These are phyloP conservation scores for Solanum infundibuliforme DNA, from an alignment of 257 asterid species.

Conservation along the genomic window DNA sequence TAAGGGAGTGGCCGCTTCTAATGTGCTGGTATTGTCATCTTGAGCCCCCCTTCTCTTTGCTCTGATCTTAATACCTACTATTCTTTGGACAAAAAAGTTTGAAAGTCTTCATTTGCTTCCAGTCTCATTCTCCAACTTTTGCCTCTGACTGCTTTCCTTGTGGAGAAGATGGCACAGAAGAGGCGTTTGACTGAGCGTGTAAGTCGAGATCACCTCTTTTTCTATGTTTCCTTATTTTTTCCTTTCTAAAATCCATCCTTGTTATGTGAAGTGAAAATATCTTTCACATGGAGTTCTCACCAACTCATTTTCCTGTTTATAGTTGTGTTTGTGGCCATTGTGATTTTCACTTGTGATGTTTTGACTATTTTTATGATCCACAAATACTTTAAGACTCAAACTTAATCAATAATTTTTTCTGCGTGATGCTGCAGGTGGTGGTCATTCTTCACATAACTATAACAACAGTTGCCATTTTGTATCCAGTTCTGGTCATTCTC, in stretches of 20 bases:
- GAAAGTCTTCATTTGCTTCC: slow-evolving; percentile 18
- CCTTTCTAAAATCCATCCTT: not conserved
- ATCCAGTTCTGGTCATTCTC: slow-evolving; percentile 81
- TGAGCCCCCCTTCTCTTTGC: not conserved
- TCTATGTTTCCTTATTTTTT: not conserved
- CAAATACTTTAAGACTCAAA: not conserved
- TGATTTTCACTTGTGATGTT: not conserved
- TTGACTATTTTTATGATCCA: not conserved
- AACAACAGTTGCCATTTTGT: slow-evolving; percentile 52
- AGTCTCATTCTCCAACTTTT: slow-evolving; percentile 79
- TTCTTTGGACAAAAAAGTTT: not conserved
- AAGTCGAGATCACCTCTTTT: slow-evolving; percentile 18
- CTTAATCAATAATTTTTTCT: not conserved
- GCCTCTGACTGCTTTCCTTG: slow-evolving; percentile 72
- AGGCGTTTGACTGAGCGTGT: slow-evolving; percentile 57
- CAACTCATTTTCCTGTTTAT: not conserved
- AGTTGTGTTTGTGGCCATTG: not conserved
- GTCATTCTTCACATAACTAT: slow-evolving; percentile 56
- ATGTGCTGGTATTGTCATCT: slow-evolving; percentile 77
- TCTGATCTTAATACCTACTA: not conserved
- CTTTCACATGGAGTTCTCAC: not conserved
- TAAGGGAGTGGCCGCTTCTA: slow-evolving; percentile 93
- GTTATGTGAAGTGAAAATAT: not conserved
- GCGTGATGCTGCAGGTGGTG: slow-evolving; percentile 49
- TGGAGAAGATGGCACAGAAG: slow-evolving; percentile 57